Evolutionary conservation across 768 basidiomycete species (phyloP).

Genomic region (Phanerochaete sordida): DNA sequence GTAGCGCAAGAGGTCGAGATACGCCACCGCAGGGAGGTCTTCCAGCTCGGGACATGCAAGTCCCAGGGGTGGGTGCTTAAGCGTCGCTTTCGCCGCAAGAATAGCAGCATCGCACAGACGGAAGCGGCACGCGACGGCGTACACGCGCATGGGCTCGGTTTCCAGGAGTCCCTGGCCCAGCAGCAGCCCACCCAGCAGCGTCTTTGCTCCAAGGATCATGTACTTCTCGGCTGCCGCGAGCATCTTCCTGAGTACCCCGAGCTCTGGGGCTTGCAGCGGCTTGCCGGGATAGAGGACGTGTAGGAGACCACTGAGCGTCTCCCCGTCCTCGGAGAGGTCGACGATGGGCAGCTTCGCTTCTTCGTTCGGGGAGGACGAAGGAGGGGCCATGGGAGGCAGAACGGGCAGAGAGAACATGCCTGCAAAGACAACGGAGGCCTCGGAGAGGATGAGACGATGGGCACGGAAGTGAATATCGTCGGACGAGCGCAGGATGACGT

Average conservation of each 20-base stretch:
- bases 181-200: background rate
- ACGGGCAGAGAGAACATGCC: conserved; percentile 41
- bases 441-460: conserved; percentile 48
- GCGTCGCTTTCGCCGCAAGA: background rate
- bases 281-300: conserved; percentile 19
- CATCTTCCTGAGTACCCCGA: background rate
- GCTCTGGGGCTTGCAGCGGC: background rate
- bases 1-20: background rate
- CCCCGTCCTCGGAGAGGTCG: conserved; percentile 16
- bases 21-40: background rate
- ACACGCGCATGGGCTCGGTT: background rate
- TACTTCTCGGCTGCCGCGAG: conserved; percentile 6
- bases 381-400: too few relatives aligned
- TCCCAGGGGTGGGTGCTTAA: background rate
- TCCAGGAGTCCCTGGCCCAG: background rate
- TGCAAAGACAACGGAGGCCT: conserved; percentile 57
- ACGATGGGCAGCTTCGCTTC: background rate
- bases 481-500: conserved; percentile 53
- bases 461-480: conserved; percentile 48
- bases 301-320: conserved; percentile 20
- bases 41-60: background rate
- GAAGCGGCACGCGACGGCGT: conserved; percentile 1
- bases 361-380: background rate
- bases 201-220: background rate
- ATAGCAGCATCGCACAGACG: background rate